phyloP scores from a whole-genome alignment of 1,284 basidiomycete species.

The Gomphus sp. region DNA sequence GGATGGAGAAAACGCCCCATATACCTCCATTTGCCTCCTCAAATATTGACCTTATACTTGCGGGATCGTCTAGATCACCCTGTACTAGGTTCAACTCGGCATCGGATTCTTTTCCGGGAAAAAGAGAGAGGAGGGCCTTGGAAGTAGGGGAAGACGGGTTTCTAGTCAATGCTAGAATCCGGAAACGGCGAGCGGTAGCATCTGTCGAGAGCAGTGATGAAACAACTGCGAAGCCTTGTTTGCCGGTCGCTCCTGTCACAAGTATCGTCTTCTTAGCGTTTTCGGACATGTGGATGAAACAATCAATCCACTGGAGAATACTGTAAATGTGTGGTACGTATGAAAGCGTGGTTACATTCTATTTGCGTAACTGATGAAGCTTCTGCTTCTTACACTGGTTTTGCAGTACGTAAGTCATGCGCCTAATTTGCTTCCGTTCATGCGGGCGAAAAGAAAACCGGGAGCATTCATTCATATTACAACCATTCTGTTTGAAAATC shows the following conservation, averaged over 20 bases:
- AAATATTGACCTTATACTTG: slow-evolving; percentile 26
- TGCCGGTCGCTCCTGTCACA: slow-evolving; percentile 35
- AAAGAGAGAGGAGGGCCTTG: slow-evolving; percentile 15
- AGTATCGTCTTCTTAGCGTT: slow-evolving; percentile 21
- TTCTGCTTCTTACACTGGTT: too few relatives aligned
- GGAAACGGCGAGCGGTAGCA: slow-evolving; percentile 19
- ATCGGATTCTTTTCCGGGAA: slow-evolving; percentile 10
- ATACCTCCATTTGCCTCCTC: slow-evolving; percentile 25
- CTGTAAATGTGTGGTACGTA: too few relatives aligned
- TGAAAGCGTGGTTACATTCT: too few relatives aligned
- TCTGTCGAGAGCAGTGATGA: slow-evolving; percentile 19
- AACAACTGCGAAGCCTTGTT: slow-evolving; percentile 31
- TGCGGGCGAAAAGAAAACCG: too few relatives aligned
- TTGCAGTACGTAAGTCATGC: too few relatives aligned
- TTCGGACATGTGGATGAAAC: not conserved
- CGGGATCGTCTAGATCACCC: slow-evolving; percentile 25
- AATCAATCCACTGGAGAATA: too few relatives aligned
- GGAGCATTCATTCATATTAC: too few relatives aligned
- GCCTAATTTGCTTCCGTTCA: too few relatives aligned
- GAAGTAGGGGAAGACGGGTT: slow-evolving; percentile 23
- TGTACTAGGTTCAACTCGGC: slow-evolving; percentile 25
- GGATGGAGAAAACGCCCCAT: slow-evolving; percentile 31
- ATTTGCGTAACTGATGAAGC: too few relatives aligned
- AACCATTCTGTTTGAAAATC: too few relatives aligned
- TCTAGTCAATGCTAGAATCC: slow-evolving; percentile 31